Conservation (phyloP, 2,329 filamentous ascomycete species). For the Alternaria burnsii region DNA sequence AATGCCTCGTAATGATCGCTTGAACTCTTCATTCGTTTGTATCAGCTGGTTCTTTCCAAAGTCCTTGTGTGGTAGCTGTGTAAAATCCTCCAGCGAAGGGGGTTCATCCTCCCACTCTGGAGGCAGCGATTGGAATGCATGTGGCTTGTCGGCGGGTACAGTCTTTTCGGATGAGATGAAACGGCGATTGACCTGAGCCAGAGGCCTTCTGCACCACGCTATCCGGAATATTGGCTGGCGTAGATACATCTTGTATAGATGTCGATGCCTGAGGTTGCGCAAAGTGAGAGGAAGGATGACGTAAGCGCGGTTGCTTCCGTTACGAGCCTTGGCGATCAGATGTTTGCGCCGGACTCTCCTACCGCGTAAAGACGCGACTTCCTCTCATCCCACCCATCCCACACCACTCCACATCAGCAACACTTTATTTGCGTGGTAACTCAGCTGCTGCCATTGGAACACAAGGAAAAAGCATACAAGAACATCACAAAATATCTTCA, state of each 20-base stretch:
- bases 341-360: conserved; percentile 20
- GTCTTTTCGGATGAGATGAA: conserved; percentile 38
- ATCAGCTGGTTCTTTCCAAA: conserved; percentile 98
- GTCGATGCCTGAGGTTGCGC: conserved; percentile 30
- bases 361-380: conserved; percentile 22
- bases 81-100: conserved; percentile 75
- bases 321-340: conserved; percentile 17
- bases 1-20: conserved; percentile 85
- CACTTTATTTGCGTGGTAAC: conserved; percentile 1
- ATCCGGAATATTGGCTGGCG: conserved; percentile 39
- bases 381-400: conserved; percentile 15
- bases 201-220: conserved; percentile 37
- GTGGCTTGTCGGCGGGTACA: conserved; percentile 25
- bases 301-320: conserved; percentile 31
- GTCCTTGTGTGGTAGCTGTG: conserved; percentile 76
- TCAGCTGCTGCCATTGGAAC: background rate
- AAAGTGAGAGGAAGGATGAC: conserved; percentile 33
- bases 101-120: conserved; percentile 79
- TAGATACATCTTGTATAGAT: conserved; percentile 43
- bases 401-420: conserved; percentile 11
- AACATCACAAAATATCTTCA: background rate
- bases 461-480: background rate
- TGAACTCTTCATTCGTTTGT: conserved; percentile 90
- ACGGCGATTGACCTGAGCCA: conserved; percentile 34
- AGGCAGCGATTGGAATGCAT: conserved; percentile 49